Conservation (phyloP, 495 filamentous ascomycete genomes). For the Bryoglossum gracile region DNA sequence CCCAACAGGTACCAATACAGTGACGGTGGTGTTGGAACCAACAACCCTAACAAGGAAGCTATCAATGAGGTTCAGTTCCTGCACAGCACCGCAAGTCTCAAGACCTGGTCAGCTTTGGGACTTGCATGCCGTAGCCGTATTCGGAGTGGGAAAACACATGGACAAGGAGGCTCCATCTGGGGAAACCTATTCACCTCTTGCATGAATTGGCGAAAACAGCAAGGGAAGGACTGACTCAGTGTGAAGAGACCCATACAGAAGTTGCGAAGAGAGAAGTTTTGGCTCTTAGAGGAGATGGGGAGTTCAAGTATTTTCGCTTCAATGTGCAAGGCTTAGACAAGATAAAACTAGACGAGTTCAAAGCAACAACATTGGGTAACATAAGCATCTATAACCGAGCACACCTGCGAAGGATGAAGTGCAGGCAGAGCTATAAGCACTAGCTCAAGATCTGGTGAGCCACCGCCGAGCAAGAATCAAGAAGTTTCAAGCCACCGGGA, state of each 20-base stretch:
- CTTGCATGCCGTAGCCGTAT: not conserved
- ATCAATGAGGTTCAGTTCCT: not conserved
- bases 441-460: not conserved
- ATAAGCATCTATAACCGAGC: not conserved
- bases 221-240: not conserved
- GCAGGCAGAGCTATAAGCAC: not conserved
- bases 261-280: not conserved
- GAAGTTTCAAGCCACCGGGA: not conserved
- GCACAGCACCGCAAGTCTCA: not conserved
- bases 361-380: not conserved
- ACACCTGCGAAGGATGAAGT: not conserved
- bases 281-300: not conserved
- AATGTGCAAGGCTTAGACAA: not conserved
- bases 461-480: not conserved
- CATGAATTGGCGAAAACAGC: not conserved
- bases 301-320: not conserved
- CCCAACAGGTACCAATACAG: no score
- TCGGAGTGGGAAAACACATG: not conserved
- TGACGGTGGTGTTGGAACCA: not conserved
- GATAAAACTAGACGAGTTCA: not conserved
- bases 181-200: not conserved
- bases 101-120: not conserved
- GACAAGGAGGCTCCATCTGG: not conserved
- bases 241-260: not conserved
- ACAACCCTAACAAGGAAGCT: not conserved